Evolutionary conservation across 2,329 filamentous ascomycete genomes (phyloP), one percentile per base, ranked within the genome.

Genomic region (Sporothrix curviconia): DNA sequence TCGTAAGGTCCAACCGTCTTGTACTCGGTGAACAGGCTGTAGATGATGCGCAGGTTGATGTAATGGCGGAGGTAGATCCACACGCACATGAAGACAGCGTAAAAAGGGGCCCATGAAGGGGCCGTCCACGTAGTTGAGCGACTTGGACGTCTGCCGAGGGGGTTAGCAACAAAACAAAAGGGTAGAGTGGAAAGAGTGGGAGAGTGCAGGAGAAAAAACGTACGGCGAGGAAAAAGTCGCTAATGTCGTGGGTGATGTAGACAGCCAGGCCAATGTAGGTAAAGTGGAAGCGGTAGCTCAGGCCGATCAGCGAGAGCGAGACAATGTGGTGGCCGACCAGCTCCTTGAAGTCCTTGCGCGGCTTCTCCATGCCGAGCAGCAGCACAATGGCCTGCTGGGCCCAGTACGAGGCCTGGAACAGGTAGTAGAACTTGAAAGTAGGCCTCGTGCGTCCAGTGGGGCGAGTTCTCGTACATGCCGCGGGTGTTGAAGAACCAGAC

Each of bases 271-370:
- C 92, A 70, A 97, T 95, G 73, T 96, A 92, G 19, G 91, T 95
- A 72, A 96, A 97, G 74, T 97, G 92, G 78, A 96, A 97, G 60
- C 90, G 85, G 75, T 96, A 97, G 76, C 89, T 94, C 67, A 92
- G 76, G 59, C 75, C 86, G 64, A 97, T 96, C 65, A 97, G 80
- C 19, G 85, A 76, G 59, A 97, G 75, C 19, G 90, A 95, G 69
- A 96, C 89, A 64, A 96, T 86, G 71, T 97, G 92, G 71, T 97
- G 92, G 56, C 86, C 84, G 52, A 96, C 89, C 55, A 96, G 81
- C 77, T 96, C 92, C 74, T 90, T 92, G 74, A 92, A 96, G 72
- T 97, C 92, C 76, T 96, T 96, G 60, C 92, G 79, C 28, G 89
- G 92, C 78, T 95, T 95, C 78, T 97, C 92, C 72, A 96, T 81